Base-by-base conservation (phyloP, 2,329 filamentous ascomycete species). In the Cryphonectria japonica region DNA sequence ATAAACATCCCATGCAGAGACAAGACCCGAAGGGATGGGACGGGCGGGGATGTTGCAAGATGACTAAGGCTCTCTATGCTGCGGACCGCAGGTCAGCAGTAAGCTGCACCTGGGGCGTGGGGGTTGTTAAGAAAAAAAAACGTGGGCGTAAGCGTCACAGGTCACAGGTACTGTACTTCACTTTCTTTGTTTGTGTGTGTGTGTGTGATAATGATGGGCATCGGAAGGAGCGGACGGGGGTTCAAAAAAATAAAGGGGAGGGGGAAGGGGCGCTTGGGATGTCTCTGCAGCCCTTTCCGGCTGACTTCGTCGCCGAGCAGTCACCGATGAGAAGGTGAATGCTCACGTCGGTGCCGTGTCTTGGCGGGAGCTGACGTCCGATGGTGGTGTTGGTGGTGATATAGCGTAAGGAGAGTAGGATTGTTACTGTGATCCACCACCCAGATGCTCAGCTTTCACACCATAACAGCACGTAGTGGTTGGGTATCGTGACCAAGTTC, bases 231-330 rank as follows among this genome's bases (percentile, higher is more conserved):
- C 66, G 59, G 69, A 65, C 37, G 66, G 32, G 57, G 46, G n/a
- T 50, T 22, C 7, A n/a, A 50, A 50, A 11, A 22, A 22, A 50
- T n/a, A 50, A n/a, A 2, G 22, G 46, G 22, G 46, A 34, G 8
- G 22, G 22, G 22, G 43, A 6, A 2, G 43, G 66, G 62, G 64
- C n/a, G 66, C 13, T 32, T 60, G 60, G 50, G 19, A 43, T 67
- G 57, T 68, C 63, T 66, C 66, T 63, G 50, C 39, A 26, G 16
- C 57, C 54, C 26, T 61, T 26, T 11, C 26, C 66, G 68, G 54
- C 71, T 72, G 63, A 72, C 62, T 66, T 60, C 37, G 63, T 68
- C 69, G 71, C 71, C 68, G 71, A 60, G 46, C 34, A 57, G 29
- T 46, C 61, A 34, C 66, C 60, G 62, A 57, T 63, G 60, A 26